These are phyloP conservation scores for Quercus ilex DNA, from an alignment of 306 rosid genomes.

Conservation along the genomic window DNA sequence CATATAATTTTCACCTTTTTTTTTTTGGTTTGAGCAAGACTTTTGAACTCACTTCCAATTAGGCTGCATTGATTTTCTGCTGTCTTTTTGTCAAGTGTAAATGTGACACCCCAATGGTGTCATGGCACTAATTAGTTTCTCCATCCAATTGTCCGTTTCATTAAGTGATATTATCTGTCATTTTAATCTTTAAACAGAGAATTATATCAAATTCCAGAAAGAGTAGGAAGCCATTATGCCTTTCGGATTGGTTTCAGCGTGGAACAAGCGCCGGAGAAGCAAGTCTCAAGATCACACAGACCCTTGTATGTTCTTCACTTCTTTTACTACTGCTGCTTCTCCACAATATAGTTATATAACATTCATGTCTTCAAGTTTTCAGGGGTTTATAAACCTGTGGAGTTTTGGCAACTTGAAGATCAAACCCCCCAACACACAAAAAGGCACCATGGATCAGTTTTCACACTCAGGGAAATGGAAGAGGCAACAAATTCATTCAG, in stretches of 20 bases:
- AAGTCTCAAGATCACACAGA: constrained; percentile 71
- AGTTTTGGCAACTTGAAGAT: constrained; percentile 82
- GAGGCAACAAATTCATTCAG: constrained; percentile 87
- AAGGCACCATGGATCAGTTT: constrained; percentile 78
- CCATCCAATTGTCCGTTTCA: constrained; percentile 26
- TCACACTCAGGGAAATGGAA: constrained; percentile 87
- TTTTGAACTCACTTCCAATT: constrained; percentile 17
- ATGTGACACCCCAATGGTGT: constrained; percentile 12
- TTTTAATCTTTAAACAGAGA: constrained; percentile 21
- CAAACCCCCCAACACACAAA: constrained; percentile 52
- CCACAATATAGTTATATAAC: neutral
- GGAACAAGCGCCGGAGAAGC: constrained; percentile 93
- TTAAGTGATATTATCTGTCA: constrained; percentile 22
- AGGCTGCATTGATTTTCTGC: constrained; percentile 12
- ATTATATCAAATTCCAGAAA: constrained; percentile 15
- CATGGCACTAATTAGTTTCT: constrained; percentile 19
- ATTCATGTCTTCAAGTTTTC: constrained; percentile 10
- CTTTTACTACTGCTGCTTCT: neutral
- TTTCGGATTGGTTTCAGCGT: constrained; percentile 85
- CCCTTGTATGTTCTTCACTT: constrained; percentile 56
- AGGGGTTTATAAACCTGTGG: constrained; percentile 84
- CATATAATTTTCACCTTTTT: neutral
- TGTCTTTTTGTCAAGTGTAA: neutral
- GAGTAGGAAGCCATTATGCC: constrained; percentile 45
- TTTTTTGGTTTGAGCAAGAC: constrained; percentile 7